These are phyloP conservation scores for Apiospora kogelbergensis DNA, from an alignment of 2,329 filamentous ascomycete genomes.

Conservation along the genomic window DNA sequence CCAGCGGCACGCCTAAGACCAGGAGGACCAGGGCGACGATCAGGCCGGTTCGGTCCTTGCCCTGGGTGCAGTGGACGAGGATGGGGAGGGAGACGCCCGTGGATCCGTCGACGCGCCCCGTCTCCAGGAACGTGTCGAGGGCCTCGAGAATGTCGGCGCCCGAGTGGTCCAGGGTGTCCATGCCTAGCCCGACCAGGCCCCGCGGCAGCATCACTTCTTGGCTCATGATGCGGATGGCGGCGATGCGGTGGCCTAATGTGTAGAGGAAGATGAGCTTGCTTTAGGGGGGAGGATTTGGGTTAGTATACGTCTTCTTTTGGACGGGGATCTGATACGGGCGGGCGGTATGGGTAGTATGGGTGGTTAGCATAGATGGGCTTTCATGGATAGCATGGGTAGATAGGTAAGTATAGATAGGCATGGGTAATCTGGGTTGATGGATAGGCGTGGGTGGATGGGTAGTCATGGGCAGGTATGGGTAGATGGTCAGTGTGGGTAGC, in stretches of 20 bases:
- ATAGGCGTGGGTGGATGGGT: neutral
- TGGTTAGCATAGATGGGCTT: too few species aligned
- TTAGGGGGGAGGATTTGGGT: neutral
- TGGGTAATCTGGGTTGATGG: neutral
- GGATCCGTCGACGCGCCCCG: too few species aligned
- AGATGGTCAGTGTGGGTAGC: neutral
- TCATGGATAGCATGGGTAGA: too few species aligned
- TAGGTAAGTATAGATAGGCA: too few species aligned
- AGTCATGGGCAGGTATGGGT: neutral
- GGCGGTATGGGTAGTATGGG: too few species aligned
- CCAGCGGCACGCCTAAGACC: slow-evolving; percentile 54
- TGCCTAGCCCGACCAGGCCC: slow-evolving; percentile 69
- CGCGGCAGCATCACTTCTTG: slow-evolving; percentile 69
- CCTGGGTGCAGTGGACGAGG: slow-evolving; percentile 82
- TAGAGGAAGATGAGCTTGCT: slow-evolving; percentile 60
- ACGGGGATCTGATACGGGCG: too few species aligned
- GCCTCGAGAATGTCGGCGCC: slow-evolving; percentile 58
- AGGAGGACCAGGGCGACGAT: slow-evolving; percentile 68
- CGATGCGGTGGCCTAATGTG: slow-evolving; percentile 60
- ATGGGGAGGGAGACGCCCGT: slow-evolving; percentile 53
- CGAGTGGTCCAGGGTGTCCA: slow-evolving; percentile 69
- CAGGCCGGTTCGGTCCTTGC: slow-evolving; percentile 82
- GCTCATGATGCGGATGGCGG: slow-evolving; percentile 70
- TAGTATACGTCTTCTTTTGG: neutral
- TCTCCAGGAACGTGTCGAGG: slow-evolving; percentile 47